phyloP scores from a whole-genome alignment of 208 protist species.

The Naegleria lovaniensis region DNA sequence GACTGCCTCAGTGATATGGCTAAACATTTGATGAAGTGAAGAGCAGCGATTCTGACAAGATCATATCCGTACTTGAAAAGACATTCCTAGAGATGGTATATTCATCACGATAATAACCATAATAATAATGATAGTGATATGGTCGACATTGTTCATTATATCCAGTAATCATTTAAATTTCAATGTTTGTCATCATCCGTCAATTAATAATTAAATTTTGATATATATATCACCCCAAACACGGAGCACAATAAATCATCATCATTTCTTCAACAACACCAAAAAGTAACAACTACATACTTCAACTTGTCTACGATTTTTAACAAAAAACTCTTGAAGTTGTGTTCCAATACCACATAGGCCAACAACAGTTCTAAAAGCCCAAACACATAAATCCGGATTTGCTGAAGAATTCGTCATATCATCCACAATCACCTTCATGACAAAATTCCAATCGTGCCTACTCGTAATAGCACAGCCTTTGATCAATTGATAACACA shows the following conservation, averaged over 20 bases:
- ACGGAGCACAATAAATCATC: not conserved
- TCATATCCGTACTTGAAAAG: not conserved
- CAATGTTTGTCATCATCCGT: not conserved
- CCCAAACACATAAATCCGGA: not conserved
- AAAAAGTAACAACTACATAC: not conserved
- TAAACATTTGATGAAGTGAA: not conserved
- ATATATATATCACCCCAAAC: no score
- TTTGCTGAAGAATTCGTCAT: not conserved
- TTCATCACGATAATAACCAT: not conserved
- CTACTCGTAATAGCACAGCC: not conserved
- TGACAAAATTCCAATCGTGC: conserved; percentile 27
- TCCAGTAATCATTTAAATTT: not conserved
- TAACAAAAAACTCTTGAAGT: conserved; percentile 21
- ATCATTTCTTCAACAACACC: no score
- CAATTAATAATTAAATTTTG: not conserved
- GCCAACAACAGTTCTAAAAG: not conserved
- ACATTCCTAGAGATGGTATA: not conserved
- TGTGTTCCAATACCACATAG: not conserved
- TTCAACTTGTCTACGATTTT: conserved; percentile 5
- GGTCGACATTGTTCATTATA: no score
- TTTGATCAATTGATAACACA: conserved; percentile 26
- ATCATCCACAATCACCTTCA: conserved; percentile 3
- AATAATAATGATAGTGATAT: not conserved
- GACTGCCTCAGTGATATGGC: not conserved
- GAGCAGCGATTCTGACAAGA: not conserved